Conservation (phyloP, 73 alveolate species). For the Paramecium biaurelia region DNA sequence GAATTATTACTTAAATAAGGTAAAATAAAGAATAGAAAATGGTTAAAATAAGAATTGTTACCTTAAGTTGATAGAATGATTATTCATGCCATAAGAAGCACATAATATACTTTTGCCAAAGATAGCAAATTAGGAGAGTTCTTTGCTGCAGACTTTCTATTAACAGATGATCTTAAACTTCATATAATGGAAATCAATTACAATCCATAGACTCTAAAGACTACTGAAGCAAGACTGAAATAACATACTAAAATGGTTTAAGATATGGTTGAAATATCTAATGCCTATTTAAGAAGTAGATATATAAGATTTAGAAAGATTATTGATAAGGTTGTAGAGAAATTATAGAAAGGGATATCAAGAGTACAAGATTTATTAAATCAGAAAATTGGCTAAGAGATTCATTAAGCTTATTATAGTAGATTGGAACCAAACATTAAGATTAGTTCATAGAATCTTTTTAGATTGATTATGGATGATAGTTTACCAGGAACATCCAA, state of each 20-base stretch:
- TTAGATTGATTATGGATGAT: background rate
- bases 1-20: background rate
- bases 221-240: background rate
- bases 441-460: background rate
- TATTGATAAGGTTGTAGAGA: background rate
- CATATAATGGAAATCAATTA: slow-evolving; percentile 46
- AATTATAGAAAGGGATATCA: background rate
- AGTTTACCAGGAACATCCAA: background rate
- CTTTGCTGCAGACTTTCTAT: slow-evolving; percentile 49
- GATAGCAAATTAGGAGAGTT: slow-evolving; percentile 43
- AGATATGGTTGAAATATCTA: background rate
- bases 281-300: slow-evolving; percentile 12
- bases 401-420: background rate
- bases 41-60: slow-evolving; percentile 46
- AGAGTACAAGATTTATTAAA: background rate
- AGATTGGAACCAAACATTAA: background rate
- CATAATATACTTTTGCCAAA: background rate
- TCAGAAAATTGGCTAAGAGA: background rate
- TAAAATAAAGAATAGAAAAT: slow-evolving; percentile 10
- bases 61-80: slow-evolving; percentile 50
- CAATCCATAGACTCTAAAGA: slow-evolving; percentile 35
- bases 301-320: background rate
- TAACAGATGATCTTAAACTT: slow-evolving; percentile 39
- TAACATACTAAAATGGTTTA: slow-evolving; percentile 5
- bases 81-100: slow-evolving; percentile 25